A percentile compares a stretch with the other conserved stretches of the same genome.
These are phyloP conservation scores for Chalciporus chontae DNA, from an alignment of 768 basidiomycete species.

Conservation along the genomic window DNA sequence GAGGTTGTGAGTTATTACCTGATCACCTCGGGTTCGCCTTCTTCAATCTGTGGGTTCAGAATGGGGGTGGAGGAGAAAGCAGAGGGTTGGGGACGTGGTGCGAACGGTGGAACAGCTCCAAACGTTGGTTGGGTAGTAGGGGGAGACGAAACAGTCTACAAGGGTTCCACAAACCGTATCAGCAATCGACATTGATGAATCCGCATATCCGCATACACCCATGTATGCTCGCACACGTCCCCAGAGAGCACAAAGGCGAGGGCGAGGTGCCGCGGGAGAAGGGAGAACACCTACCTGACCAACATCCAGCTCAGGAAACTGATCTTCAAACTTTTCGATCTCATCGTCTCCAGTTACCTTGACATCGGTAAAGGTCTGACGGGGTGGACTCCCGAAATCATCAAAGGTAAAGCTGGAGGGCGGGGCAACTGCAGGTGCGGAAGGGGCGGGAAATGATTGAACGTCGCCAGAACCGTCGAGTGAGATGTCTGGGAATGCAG, in stretches of 20 bases:
- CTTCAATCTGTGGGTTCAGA: conserved; percentile 59
- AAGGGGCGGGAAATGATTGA: conserved; percentile 32
- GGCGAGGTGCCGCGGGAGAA: background rate
- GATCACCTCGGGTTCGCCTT: conserved; percentile 86
- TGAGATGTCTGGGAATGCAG: conserved; percentile 83
- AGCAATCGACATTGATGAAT: conserved; percentile 10
- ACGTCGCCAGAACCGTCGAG: conserved; percentile 64
- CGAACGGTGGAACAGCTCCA: conserved; percentile 54
- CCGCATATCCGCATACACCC: conserved; percentile 18
- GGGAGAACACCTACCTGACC: conserved; percentile 33
- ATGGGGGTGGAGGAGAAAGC: conserved; percentile 71
- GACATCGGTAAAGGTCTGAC: conserved; percentile 46
- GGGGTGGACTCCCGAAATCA: conserved; percentile 53
- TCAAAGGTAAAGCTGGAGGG: conserved; percentile 60
- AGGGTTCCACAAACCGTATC: background rate
- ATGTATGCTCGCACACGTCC: too few relatives aligned
- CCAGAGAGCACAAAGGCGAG: conserved; percentile 5
- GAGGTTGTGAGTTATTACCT: conserved; percentile 42
- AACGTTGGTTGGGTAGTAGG: conserved; percentile 38
- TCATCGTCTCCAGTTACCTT: conserved; percentile 85
- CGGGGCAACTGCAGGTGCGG: conserved; percentile 28
- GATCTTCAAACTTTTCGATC: conserved; percentile 79
- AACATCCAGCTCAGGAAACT: conserved; percentile 78
- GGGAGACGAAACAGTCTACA: conserved; percentile 34
- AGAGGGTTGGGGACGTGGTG: conserved; percentile 74